Percentiles rank a stretch among this genome's conserved stretches.
Conservation (phyloP, 768 basidiomycete species). For the Lentinula detonsa region DNA sequence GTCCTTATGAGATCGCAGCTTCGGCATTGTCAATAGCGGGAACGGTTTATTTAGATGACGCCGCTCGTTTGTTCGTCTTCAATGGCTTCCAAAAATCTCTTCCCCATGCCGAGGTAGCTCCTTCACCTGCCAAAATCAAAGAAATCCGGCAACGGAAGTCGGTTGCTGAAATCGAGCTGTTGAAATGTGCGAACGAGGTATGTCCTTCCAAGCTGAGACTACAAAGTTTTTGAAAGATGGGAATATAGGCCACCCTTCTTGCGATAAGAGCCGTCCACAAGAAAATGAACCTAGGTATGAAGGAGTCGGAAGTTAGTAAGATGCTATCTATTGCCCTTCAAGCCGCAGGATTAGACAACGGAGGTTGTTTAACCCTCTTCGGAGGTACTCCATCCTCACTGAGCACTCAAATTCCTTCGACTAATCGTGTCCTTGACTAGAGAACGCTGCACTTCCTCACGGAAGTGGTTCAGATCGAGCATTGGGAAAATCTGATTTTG, state of each 20-base stretch:
- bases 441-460: conserved; percentile 83
- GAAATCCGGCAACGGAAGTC: conserved; percentile 73
- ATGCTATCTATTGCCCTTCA: conserved; percentile 53
- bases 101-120: conserved; percentile 28
- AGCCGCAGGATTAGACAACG: conserved; percentile 51
- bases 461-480: conserved; percentile 68
- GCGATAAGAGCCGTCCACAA: conserved; percentile 63
- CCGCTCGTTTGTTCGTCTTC: conserved; percentile 55
- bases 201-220: background rate
- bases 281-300: conserved; percentile 64
- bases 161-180: conserved; percentile 55
- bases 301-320: conserved; percentile 60
- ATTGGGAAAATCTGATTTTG: conserved; percentile 52
- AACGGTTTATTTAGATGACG: conserved; percentile 55
- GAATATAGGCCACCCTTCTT: conserved; percentile 64
- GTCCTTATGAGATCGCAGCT: conserved; percentile 53
- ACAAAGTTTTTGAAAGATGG: background rate
- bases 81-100: conserved; percentile 52
- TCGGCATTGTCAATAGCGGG: conserved; percentile 18
- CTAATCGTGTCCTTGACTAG: conserved; percentile 27
- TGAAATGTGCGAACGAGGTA: conserved; percentile 81
- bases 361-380: conserved; percentile 66
- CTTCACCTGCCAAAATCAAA: conserved; percentile 50
- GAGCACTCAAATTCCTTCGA: background rate
- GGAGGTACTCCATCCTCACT: conserved; percentile 48